Evolutionary conservation across 495 filamentous ascomycete species (phyloP).

Genomic region (Penicillium pulvis): DNA sequence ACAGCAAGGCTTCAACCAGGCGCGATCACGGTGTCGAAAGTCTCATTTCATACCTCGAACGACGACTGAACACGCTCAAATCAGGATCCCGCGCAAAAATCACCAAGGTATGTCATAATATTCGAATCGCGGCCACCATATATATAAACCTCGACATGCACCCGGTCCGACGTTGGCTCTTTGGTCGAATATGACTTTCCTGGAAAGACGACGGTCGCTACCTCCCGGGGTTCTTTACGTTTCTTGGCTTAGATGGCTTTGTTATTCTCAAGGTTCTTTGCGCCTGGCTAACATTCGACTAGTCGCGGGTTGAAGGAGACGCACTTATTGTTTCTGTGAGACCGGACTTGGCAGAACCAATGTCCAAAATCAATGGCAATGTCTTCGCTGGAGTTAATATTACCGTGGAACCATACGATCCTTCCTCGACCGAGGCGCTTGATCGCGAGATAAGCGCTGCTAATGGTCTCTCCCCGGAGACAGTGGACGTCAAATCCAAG

Average conservation of each 20-base stretch:
- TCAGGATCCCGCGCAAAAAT: constrained; percentile 63
- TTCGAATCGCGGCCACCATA: constrained; percentile 50
- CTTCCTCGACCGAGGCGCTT: constrained; percentile 23
- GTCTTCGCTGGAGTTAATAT: constrained; percentile 64
- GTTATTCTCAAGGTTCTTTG: constrained; percentile 55
- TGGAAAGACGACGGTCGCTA: constrained; percentile 52
- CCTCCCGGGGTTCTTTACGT: constrained; percentile 35
- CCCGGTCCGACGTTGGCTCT: constrained; percentile 43
- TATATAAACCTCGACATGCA: constrained; percentile 48
- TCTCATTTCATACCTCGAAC: constrained; percentile 76
- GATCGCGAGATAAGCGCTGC: constrained; percentile 26
- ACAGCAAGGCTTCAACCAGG: constrained; percentile 73
- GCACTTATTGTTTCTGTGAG: constrained; percentile 66
- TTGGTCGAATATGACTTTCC: neutral
- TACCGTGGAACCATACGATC: constrained; percentile 47
- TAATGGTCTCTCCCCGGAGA: constrained; percentile 33
- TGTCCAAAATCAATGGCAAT: constrained; percentile 65
- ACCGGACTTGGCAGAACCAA: constrained; percentile 59
- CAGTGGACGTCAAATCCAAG: constrained; percentile 47
- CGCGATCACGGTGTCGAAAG: constrained; percentile 70
- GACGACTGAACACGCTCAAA: constrained; percentile 63
- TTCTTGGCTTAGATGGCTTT: constrained; percentile 45
- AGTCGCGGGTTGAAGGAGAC: constrained; percentile 73
- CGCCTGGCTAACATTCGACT: constrained; percentile 70
- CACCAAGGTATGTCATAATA: constrained; percentile 77